A percentile compares a stretch with the other conserved stretches of the same genome.
Conservation (phyloP, 495 filamentous ascomycete species). For the Acidiella bohemica region DNA sequence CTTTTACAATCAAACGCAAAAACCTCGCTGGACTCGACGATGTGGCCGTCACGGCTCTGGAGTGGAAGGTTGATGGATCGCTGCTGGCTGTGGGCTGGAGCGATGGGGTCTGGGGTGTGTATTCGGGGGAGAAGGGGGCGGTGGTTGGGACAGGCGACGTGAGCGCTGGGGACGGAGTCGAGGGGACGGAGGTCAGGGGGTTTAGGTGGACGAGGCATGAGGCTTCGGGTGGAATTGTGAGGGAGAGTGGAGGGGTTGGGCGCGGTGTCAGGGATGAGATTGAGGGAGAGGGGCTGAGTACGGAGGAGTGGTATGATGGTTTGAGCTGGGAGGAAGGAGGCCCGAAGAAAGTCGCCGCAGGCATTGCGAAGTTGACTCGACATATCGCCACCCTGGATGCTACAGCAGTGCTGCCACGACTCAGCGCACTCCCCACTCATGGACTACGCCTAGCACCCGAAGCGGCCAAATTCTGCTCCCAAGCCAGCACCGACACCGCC, state of each 20-base stretch:
- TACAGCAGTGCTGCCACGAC: slow-evolving; percentile 64
- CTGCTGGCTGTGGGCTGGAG: slow-evolving; percentile 11
- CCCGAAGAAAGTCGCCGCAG: not conserved
- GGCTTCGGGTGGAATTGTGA: not conserved
- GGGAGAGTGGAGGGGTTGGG: not conserved
- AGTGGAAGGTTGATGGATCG: slow-evolving; percentile 70
- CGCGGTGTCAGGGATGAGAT: not conserved
- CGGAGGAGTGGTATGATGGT: not conserved
- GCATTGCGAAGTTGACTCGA: not conserved
- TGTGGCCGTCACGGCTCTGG: slow-evolving; percentile 30
- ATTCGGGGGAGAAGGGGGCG: slow-evolving; percentile 15
- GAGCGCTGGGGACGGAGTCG: no score
- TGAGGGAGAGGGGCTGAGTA: not conserved
- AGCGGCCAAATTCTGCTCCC: slow-evolving; percentile 55
- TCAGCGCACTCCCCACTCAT: slow-evolving; percentile 21
- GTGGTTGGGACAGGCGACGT: not conserved
- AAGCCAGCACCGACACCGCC: slow-evolving; percentile 55
- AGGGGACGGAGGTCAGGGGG: not conserved
- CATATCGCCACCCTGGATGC: slow-evolving; percentile 68
- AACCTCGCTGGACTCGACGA: no score
- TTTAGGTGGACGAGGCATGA: not conserved
- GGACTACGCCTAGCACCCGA: slow-evolving; percentile 15
- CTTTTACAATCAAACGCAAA: slow-evolving; percentile 46
- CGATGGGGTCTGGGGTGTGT: slow-evolving; percentile 5
- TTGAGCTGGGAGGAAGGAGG: not conserved